Evolutionary conservation across 23 red algal species (phyloP).

Genomic region (Agarophyton chilense): DNA sequence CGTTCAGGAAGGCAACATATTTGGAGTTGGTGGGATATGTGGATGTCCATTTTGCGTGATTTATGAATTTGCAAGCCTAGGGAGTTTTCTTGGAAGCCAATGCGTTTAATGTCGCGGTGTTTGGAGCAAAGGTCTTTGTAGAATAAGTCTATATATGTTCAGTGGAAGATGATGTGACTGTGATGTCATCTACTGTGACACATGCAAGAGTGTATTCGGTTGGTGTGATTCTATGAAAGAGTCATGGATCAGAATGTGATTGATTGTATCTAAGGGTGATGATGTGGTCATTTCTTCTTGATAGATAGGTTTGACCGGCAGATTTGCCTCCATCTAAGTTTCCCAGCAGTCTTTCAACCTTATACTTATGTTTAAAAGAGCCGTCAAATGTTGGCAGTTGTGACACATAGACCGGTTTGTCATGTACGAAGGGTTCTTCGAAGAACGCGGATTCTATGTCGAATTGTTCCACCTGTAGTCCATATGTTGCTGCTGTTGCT

Average conservation of each 20-base stretch:
- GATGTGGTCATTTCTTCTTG: background rate
- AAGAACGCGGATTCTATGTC: no score
- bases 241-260: background rate
- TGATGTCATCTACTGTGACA: background rate
- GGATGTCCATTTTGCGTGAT: no score
- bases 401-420: no score
- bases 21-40: no score
- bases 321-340: background rate
- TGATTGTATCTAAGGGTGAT: background rate
- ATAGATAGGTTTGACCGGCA: background rate
- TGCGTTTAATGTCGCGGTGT: background rate
- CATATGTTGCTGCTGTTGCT: no score
- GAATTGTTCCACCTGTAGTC: no score
- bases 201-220: background rate
- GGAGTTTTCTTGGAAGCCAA: background rate
- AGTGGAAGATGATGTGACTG: background rate
- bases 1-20: no score
- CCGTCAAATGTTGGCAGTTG: background rate
- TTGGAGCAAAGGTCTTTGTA: background rate
- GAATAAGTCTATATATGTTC: background rate
- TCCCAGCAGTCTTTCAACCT: background rate
- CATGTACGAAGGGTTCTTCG: no score
- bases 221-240: background rate
- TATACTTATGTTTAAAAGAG: background rate
- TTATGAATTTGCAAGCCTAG: background rate